These are phyloP conservation scores for Globisporangium ultimum DNA, from an alignment of 352 stramenopile species.

Conservation along the genomic window DNA sequence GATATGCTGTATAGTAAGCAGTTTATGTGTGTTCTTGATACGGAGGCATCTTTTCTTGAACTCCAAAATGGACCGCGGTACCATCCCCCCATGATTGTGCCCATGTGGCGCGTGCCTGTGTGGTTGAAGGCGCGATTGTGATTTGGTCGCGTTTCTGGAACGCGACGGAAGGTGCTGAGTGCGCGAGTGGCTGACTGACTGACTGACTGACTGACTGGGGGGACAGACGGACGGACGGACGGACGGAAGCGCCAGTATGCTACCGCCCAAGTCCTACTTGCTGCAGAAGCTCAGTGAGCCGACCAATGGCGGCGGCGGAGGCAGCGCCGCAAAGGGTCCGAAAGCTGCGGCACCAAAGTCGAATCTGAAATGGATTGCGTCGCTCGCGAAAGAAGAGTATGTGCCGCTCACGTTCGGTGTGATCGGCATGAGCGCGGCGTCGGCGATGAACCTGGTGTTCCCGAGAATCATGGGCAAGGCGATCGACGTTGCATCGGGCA, in stretches of 20 bases:
- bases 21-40: too few species aligned
- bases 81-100: neutral
- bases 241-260: constrained; percentile 25
- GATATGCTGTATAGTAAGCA: neutral
- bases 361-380: constrained; percentile 65
- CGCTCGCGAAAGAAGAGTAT: constrained; percentile 67
- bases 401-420: constrained; percentile 62
- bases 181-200: neutral
- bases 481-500: constrained; percentile 79
- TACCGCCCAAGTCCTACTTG: constrained; percentile 65
- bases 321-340: constrained; percentile 1
- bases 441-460: constrained; percentile 87
- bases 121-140: neutral
- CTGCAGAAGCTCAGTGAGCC: constrained; percentile 58
- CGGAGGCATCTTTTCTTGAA: too few species aligned
- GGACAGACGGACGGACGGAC: constrained; percentile 6
- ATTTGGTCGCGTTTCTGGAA: constrained; percentile 11
- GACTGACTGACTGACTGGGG: too few species aligned
- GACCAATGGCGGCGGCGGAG: constrained; percentile 17
- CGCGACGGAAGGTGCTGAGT: neutral
- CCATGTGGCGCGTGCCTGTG: neutral
- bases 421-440: constrained; percentile 80
- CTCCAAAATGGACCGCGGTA: too few species aligned
- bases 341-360: constrained; percentile 18
- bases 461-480: constrained; percentile 88